Evolutionary conservation across 441 rosid genomes (phyloP).

Genomic region (Brassica balearica): DNA sequence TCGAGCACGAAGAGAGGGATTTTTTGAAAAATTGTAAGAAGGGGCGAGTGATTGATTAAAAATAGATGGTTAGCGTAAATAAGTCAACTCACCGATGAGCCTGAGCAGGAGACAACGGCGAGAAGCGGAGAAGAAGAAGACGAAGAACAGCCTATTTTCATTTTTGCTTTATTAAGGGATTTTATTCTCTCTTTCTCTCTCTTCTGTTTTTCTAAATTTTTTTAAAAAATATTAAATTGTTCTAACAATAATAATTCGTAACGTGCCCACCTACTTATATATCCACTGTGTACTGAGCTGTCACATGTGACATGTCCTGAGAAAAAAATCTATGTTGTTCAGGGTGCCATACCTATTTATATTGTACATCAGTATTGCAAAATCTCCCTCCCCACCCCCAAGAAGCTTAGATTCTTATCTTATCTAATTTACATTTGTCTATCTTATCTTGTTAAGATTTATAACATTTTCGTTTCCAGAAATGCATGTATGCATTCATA

Average conservation of each 20-base stretch:
- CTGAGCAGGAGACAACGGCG: conserved; percentile 45
- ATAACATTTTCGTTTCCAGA: neutral
- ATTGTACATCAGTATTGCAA: neutral
- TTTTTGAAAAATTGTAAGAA: neutral
- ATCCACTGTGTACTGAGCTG: neutral
- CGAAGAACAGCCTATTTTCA: conserved; percentile 32
- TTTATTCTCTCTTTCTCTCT: conserved; percentile 13
- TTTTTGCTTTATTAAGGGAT: conserved; percentile 13
- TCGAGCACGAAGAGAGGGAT: neutral
- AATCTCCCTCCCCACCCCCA: no score
- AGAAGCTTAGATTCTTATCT: neutral
- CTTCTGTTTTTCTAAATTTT: neutral
- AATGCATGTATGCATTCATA: neutral
- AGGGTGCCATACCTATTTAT: neutral
- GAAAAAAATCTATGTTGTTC: neutral
- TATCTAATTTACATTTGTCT: neutral
- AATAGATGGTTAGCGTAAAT: neutral
- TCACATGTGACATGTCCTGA: conserved; percentile 13
- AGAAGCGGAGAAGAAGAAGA: conserved; percentile 37
- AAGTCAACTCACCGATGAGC: conserved; percentile 41
- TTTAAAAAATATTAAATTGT: neutral
- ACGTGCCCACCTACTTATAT: conserved; percentile 13
- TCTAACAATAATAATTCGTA: neutral
- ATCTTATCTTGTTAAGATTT: neutral
- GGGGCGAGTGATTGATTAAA: neutral